Base-by-base conservation (phyloP, 108 stramenopile species). In the Skeletonema tropicum region DNA sequence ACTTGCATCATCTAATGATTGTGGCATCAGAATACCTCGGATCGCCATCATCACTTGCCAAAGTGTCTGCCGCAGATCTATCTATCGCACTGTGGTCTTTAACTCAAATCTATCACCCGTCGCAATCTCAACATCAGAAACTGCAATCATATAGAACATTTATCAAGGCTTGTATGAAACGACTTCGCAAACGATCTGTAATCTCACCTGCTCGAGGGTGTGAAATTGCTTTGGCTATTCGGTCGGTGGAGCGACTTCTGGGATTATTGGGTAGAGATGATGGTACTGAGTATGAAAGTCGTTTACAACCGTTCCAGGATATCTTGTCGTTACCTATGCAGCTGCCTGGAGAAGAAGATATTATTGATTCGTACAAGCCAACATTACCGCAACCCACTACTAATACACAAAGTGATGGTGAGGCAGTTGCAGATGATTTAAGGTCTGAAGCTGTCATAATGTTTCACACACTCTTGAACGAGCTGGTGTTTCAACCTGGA, bases 381-480 rank as follows among this genome's bases (percentile, higher is more conserved):
- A 55, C 21, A 55, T 55, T 55, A 25, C n/a, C 23, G n/a, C 17
- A n/a, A 25, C 23, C 52, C 25, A 55, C 52, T 23, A 23, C 52
- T 23, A 23, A 25, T 23, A 9, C 52, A 55, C 52, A 55, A 55
- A 55, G 23, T 23, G 52, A 23, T 55, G 21, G 52, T 10, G 23
- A 10, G 52, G 52, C 19, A 25, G 19, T 23, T 12, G 38, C 38
- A 55, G 52, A 55, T 55, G 23, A 23, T 25, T 49, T 79, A 57
- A 66, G 58, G 2, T 39, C 74, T 17, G 78, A 75, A n/a, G 78
- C 73, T 33, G 46, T 74, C 14, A 75, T 55, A 10, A 69, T 79
- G 78, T 79, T 68, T 69, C 74, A 79, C 25, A 79, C 78, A 5
- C 74, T 79, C 8, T 39, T 55, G 6, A 79, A 79, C 35, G 78